These are phyloP conservation scores for Diaporthe sp. DNA, from an alignment of 2,329 filamentous ascomycete species.

Conservation along the genomic window DNA sequence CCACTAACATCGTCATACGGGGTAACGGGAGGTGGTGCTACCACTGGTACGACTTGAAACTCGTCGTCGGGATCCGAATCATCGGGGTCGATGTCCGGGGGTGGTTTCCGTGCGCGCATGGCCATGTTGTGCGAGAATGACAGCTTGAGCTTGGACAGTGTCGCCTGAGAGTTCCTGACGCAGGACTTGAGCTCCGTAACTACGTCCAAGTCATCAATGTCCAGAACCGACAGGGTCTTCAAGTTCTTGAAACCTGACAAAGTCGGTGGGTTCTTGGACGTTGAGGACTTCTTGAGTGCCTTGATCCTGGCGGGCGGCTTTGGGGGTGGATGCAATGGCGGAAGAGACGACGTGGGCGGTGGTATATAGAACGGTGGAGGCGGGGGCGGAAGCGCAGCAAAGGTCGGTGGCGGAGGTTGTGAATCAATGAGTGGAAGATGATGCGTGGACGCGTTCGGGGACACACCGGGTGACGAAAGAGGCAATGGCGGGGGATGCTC, in stretches of 20 bases:
- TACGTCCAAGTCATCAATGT: conserved; percentile 72
- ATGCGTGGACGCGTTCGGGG: conserved; percentile 41
- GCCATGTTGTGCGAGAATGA: conserved; percentile 71
- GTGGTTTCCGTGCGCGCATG: conserved; percentile 59
- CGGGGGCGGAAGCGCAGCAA: conserved; percentile 41
- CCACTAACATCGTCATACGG: conserved; percentile 55
- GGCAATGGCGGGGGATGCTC: conserved; percentile 63
- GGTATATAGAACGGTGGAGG: conserved; percentile 46
- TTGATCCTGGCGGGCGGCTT: conserved; percentile 55
- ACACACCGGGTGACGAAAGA: conserved; percentile 45
- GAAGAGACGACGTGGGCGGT: conserved; percentile 45
- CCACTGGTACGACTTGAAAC: conserved; percentile 60
- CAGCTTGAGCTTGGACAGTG: conserved; percentile 67
- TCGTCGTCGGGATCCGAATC: conserved; percentile 69
- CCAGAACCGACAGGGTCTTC: conserved; percentile 67
- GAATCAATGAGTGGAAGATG: conserved; percentile 39
- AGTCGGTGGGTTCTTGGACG: conserved; percentile 62
- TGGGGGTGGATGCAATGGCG: conserved; percentile 51
- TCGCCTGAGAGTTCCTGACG: conserved; percentile 67
- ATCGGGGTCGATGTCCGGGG: conserved; percentile 54
- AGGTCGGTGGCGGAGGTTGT: conserved; percentile 41
- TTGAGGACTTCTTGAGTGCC: conserved; percentile 49
- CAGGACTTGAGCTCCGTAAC: conserved; percentile 69
- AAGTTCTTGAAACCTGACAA: conserved; percentile 71
- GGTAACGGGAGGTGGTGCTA: conserved; percentile 43